Conservation (phyloP, 108 stramenopile species). For the Skeletonema potamos region DNA sequence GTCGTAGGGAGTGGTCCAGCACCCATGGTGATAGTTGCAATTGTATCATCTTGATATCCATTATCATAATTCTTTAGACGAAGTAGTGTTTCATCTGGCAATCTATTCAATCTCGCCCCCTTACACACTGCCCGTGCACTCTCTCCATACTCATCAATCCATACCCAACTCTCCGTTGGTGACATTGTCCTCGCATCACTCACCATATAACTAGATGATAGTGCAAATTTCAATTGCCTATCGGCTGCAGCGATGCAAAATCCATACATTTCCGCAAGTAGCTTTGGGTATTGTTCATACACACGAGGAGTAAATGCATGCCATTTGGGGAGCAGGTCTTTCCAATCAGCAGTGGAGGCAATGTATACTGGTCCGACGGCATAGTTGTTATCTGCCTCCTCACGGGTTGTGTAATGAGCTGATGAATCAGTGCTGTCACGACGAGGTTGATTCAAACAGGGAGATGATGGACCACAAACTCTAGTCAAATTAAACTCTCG, state of each 20-base stretch:
- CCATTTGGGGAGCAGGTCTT: constrained; percentile 52
- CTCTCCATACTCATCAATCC: constrained; percentile 36
- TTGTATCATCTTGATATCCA: constrained; percentile 5
- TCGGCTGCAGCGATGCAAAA: constrained; percentile 88
- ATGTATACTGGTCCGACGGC: constrained; percentile 76
- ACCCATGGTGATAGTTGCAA: neutral
- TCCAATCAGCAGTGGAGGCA: constrained; percentile 67
- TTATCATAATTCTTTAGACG: constrained; percentile 26
- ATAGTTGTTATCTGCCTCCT: constrained; percentile 50
- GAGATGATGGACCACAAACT: constrained; percentile 39
- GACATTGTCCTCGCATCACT: constrained; percentile 46
- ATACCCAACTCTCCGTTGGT: constrained; percentile 30
- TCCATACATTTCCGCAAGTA: constrained; percentile 93
- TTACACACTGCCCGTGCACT: constrained; percentile 22
- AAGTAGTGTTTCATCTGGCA: constrained; percentile 28
- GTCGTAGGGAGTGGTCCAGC: constrained; percentile 34
- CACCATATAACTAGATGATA: constrained; percentile 74
- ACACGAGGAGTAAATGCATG: constrained; percentile 65
- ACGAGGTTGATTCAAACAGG: constrained; percentile 29
- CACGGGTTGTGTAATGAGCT: constrained; percentile 26
- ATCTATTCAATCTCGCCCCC: constrained; percentile 15
- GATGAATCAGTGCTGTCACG: neutral
- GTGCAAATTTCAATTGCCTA: constrained; percentile 56
- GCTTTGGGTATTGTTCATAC: constrained; percentile 65
- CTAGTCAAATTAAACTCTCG: constrained; percentile 38